These are phyloP conservation scores for Neonectria sp. DNA, from an alignment of 2,329 filamentous ascomycete genomes.

Conservation along the genomic window DNA sequence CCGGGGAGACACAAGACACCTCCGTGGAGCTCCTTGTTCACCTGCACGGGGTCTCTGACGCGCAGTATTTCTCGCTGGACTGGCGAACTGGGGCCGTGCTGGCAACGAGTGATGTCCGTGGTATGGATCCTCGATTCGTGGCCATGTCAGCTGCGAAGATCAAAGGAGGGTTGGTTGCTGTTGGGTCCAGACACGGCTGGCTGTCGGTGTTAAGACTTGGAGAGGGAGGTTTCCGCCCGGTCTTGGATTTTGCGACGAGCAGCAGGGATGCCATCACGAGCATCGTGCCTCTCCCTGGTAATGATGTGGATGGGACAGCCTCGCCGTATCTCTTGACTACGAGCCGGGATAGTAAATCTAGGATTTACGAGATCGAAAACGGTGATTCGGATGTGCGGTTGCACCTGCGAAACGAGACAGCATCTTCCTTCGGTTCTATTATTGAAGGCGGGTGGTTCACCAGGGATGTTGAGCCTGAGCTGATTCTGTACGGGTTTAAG, in stretches of 20 bases:
- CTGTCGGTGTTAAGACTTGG: conserved; percentile 54
- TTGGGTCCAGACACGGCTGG: conserved; percentile 69
- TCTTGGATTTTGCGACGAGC: conserved; percentile 57
- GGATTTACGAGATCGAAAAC: conserved; percentile 68
- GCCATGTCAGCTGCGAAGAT: conserved; percentile 63
- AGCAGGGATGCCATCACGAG: conserved; percentile 77
- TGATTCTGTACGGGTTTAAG: conserved; percentile 86
- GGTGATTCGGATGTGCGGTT: conserved; percentile 48
- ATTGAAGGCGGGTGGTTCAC: conserved; percentile 80
- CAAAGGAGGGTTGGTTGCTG: conserved; percentile 58
- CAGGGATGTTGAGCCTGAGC: conserved; percentile 58
- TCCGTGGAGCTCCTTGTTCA: conserved; percentile 60
- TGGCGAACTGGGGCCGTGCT: conserved; percentile 47
- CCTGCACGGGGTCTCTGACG: conserved; percentile 61
- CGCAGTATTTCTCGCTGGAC: conserved; percentile 60
- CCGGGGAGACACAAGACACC: neutral
- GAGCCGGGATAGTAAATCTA: conserved; percentile 82
- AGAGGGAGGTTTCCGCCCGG: conserved; percentile 47
- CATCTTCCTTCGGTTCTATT: conserved; percentile 80
- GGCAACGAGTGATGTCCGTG: conserved; percentile 51
- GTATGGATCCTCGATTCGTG: conserved; percentile 65
- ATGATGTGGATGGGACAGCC: conserved; percentile 30
- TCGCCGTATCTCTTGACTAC: conserved; percentile 74
- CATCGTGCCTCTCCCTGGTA: conserved; percentile 65
- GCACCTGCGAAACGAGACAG: conserved; percentile 75